Conservation (phyloP, 2,329 filamentous ascomycete species). For the Ophiocordyceps robertsii region DNA sequence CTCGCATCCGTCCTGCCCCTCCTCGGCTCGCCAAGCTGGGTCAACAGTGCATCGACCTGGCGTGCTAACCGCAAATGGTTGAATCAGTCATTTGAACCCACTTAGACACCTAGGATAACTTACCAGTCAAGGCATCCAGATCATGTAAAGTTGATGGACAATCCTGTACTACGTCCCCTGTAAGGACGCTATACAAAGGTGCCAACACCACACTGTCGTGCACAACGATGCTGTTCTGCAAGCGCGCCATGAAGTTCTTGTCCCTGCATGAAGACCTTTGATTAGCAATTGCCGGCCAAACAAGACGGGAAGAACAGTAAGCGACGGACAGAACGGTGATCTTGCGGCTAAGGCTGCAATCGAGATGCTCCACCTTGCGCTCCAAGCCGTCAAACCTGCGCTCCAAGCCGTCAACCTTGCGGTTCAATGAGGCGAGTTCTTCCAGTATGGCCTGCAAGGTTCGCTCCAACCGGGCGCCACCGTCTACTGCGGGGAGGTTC, state of each 20-base stretch:
- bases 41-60: no score
- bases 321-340: background rate
- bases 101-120: no score
- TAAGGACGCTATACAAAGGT: background rate
- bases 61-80: no score
- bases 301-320: background rate
- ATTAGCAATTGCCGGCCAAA: no score
- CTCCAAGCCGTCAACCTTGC: background rate
- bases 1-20: no score
- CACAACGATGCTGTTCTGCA: background rate
- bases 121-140: background rate
- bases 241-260: slow-evolving; percentile 1
- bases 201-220: background rate
- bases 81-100: no score
- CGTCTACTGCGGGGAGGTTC: background rate
- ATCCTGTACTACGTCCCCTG: background rate
- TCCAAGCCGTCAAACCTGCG: no score
- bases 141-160: background rate
- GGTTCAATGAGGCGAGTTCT: background rate
- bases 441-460: background rate
- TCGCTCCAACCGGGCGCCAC: background rate
- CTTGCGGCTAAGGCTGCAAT: background rate
- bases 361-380: background rate
- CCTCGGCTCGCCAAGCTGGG: no score
- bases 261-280: background rate